phyloP scores from a whole-genome alignment of 1,284 basidiomycete species.

The Moesziomyces sp. region DNA sequence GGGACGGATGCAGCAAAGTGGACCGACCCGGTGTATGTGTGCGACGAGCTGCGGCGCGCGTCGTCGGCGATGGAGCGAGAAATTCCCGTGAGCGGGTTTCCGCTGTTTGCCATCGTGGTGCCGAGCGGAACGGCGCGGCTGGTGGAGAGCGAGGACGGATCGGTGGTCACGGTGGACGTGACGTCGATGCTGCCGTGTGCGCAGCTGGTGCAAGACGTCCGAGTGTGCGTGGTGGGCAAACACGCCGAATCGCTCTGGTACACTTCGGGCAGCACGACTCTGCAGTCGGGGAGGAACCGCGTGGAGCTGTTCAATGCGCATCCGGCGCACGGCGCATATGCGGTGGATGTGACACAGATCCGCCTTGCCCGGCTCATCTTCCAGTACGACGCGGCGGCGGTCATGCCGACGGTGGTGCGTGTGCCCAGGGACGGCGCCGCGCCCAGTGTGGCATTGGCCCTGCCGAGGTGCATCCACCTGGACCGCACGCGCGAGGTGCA shows the following conservation, averaged over 20 bases:
- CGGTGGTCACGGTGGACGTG: slow-evolving; percentile 41
- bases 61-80: slow-evolving; percentile 41
- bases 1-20: slow-evolving; percentile 20
- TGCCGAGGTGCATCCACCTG: slow-evolving; percentile 50
- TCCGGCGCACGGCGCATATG: slow-evolving; percentile 51
- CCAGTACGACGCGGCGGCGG: slow-evolving; percentile 45
- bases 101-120: slow-evolving; percentile 36
- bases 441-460: slow-evolving; percentile 20
- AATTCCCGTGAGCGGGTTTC: slow-evolving; percentile 49
- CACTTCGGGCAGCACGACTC: slow-evolving; percentile 31
- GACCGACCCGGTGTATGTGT: slow-evolving; percentile 31
- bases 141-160: slow-evolving; percentile 50
- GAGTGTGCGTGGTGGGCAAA: slow-evolving; percentile 50
- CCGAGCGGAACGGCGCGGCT: slow-evolving; percentile 10
- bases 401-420: slow-evolving; percentile 30
- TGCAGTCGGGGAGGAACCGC: slow-evolving; percentile 41
- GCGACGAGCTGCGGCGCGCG: slow-evolving; percentile 35
- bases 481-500: slow-evolving; percentile 46
- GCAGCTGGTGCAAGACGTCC: slow-evolving; percentile 56
- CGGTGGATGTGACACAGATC: slow-evolving; percentile 62
- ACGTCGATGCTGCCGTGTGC: slow-evolving; percentile 26
- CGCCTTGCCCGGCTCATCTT: slow-evolving; percentile 52
- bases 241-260: slow-evolving; percentile 55
- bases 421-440: slow-evolving; percentile 58
- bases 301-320: slow-evolving; percentile 51